These are phyloP conservation scores for Neovahlkampfia damariscottae DNA, from an alignment of 78 protist genomes.

Conservation along the genomic window DNA sequence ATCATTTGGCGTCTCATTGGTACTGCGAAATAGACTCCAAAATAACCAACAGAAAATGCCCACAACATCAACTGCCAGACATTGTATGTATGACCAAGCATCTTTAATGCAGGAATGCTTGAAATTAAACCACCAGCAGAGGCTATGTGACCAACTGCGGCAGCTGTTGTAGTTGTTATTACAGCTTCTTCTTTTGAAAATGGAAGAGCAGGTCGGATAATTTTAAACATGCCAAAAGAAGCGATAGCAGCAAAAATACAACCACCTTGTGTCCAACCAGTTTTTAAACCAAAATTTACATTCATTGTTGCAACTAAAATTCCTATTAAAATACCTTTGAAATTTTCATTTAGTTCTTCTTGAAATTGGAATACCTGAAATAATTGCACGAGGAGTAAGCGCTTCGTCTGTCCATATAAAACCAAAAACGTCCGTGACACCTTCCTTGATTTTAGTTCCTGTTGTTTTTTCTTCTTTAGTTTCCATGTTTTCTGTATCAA, in stretches of 20 bases:
- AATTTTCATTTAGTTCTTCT: no score
- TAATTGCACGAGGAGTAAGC: no score
- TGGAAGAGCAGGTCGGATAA: background rate
- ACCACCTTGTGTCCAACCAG: background rate
- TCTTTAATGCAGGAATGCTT: background rate
- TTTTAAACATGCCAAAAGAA: background rate
- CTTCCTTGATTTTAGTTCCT: no score
- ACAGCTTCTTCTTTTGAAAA: background rate
- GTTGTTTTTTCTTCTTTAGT: no score
- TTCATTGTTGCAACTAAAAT: background rate
- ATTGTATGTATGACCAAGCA: background rate
- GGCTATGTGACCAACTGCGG: background rate
- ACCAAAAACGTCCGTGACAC: no score
- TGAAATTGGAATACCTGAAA: no score
- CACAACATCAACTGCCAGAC: constrained; percentile 18
- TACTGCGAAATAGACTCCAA: constrained; percentile 71
- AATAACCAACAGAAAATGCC: constrained; percentile 49
- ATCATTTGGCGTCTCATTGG: constrained; percentile 64
- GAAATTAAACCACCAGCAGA: background rate
- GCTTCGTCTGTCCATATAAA: no score
- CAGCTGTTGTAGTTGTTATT: background rate
- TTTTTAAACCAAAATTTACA: background rate
- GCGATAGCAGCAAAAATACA: background rate
- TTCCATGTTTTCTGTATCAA: no score
- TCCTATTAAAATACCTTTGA: background rate